phyloP scores from a whole-genome alignment of 106 monocot species.

The Apostasia ramifera region DNA sequence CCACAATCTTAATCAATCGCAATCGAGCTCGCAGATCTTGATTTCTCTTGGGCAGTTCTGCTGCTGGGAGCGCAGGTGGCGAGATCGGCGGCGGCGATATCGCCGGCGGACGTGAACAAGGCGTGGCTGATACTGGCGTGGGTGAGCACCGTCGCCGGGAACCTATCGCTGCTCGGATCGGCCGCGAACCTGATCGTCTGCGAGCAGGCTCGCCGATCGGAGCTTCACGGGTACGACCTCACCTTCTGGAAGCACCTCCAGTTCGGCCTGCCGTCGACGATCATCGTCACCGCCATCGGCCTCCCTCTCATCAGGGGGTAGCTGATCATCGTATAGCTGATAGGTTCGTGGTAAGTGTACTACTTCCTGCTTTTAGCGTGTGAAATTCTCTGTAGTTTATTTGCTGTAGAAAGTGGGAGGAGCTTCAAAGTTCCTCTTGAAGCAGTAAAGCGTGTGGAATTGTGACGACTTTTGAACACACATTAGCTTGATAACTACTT shows the following conservation, averaged over 20 bases:
- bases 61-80: conserved; percentile 5
- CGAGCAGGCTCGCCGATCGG: background rate
- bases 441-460: no score
- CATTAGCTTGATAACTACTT: no score
- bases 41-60: background rate
- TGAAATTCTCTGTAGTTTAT: no score
- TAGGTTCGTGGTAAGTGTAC: no score
- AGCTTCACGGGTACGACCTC: background rate
- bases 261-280: conserved; percentile 1
- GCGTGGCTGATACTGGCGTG: conserved; percentile 8
- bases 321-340: background rate
- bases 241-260: background rate
- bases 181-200: conserved; percentile 6
- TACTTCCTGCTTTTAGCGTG: no score
- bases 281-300: conserved; percentile 2
- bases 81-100: conserved; percentile 1
- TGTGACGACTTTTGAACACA: no score
- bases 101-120: conserved; percentile 1
- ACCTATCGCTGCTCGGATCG: background rate
- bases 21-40: no score
- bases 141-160: conserved; percentile 9
- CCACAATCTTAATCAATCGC: no score
- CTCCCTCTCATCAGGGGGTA: conserved; percentile 10
- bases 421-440: no score
- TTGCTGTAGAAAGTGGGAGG: no score